These are phyloP conservation scores for Ceratocystis eucalypticola DNA, from an alignment of 2,329 filamentous ascomycete species.

Conservation along the genomic window DNA sequence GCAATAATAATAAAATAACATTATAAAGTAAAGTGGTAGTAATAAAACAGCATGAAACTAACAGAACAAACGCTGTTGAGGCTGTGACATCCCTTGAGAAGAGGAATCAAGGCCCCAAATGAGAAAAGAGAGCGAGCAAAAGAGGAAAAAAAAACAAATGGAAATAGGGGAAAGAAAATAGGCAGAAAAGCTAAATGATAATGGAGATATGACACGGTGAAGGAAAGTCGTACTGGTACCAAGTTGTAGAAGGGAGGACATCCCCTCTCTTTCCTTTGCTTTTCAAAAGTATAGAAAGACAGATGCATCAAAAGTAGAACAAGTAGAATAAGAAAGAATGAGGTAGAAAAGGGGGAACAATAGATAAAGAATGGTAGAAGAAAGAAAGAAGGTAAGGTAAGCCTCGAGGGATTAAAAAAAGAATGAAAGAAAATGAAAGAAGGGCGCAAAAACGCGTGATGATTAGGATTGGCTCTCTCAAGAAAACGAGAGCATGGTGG, in stretches of 20 bases:
- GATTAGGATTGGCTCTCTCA: too few species aligned
- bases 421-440: conserved; percentile 11
- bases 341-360: neutral
- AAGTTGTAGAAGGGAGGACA: neutral
- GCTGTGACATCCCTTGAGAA: neutral
- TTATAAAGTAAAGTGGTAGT: neutral
- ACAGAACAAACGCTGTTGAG: conserved; percentile 5
- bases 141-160: conserved; percentile 4
- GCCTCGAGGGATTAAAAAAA: neutral
- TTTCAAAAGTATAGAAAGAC: conserved; percentile 2
- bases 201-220: neutral
- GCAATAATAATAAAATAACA: neutral
- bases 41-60: neutral
- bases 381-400: neutral
- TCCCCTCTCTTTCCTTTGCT: conserved; percentile 4
- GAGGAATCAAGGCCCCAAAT: neutral
- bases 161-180: neutral
- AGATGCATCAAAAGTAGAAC: too few species aligned
- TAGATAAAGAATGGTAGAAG: neutral
- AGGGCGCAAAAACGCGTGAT: conserved; percentile 3
- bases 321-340: neutral
- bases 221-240: conserved; percentile 2
- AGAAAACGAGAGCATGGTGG: neutral
- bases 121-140: neutral
- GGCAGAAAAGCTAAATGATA: neutral